Conservation (phyloP, 352 stramenopile genomes). For the Phytopythium ostracodes region DNA sequence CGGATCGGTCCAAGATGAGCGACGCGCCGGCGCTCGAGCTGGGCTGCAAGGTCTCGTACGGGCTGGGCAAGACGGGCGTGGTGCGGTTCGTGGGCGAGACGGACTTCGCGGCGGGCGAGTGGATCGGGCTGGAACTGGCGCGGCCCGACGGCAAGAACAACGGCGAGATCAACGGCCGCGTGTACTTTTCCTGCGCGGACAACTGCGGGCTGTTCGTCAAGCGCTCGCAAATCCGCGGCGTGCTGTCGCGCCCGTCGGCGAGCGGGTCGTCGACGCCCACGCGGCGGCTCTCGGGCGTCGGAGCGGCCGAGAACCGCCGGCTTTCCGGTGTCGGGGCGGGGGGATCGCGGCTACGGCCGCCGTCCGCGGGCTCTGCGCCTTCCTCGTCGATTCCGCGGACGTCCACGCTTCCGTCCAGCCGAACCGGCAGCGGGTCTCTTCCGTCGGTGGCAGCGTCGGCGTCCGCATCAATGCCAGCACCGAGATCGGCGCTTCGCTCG, state of each 20-base stretch:
- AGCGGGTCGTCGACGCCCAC: slow-evolving; percentile 4
- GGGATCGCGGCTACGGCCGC: slow-evolving; percentile 5
- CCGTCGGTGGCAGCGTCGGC: slow-evolving; percentile 9
- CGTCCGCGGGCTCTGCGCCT: slow-evolving; percentile 3
- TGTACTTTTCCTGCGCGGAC: slow-evolving; percentile 75
- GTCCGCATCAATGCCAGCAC: slow-evolving; percentile 9
- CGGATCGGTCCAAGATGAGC: slow-evolving; percentile 1
- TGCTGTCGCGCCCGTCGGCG: slow-evolving; percentile 21
- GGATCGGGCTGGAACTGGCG: slow-evolving; percentile 81
- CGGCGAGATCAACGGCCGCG: slow-evolving; percentile 72
- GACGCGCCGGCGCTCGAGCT: slow-evolving; percentile 40
- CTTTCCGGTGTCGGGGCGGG: slow-evolving; percentile 11
- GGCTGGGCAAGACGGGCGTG: slow-evolving; percentile 61
- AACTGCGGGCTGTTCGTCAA: slow-evolving; percentile 80
- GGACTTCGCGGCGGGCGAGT: slow-evolving; percentile 75
- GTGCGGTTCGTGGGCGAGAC: slow-evolving; percentile 78
- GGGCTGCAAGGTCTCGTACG: slow-evolving; percentile 58
- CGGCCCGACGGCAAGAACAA: slow-evolving; percentile 82
- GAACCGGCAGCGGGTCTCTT: slow-evolving; percentile 1
- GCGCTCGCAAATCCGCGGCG: slow-evolving; percentile 24
- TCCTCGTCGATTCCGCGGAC: slow-evolving; percentile 11
- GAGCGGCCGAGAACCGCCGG: slow-evolving; percentile 21
- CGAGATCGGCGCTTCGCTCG: slow-evolving; percentile 10
- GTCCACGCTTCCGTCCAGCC: slow-evolving; percentile 3
- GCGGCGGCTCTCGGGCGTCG: slow-evolving; percentile 6